Base-by-base conservation (phyloP, 225 moss, liverwort and hornwort species). In the Sphagnum contortum region DNA sequence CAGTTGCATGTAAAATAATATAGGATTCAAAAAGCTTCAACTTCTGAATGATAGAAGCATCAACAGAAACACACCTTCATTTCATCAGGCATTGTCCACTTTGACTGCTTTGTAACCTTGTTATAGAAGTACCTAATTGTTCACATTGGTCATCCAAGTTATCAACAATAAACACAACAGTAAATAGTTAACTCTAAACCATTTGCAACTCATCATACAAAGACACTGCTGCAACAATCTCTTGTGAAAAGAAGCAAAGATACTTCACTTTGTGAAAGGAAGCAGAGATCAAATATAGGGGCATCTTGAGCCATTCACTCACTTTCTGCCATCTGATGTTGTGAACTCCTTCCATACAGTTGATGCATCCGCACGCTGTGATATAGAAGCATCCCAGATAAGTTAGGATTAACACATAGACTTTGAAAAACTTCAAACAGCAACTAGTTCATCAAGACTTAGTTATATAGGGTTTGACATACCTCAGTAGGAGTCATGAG, bases 1-100 rank as follows among this genome's bases (percentile, higher is more conserved):
- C 29, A 29, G 29, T 29, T 29, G 29, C 29, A 29, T 29, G 29
- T 29, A 29, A 29, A 29, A 29, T 29, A 29, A 29, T 1, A 29
- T 29, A 29, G 29, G 1, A 29, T 29, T 29, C 29, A 29, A 29
- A 29, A 29, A 29, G 29, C 1, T 29, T 29, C 29, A 29, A 29
- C 29, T 29, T 29, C 29, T 29, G 29, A 29, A 29, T 29, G 29
- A 29, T 29, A 29, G 0, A 45, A 14, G 45, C 3, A 66, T 3
- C 12, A 66, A 10, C 29, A 44, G 5, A 44, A 45, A 57, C 76
- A 51, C 57, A 98, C 96, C 91, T 99, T 93, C 98, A 99, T 89
- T 77, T 99, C 98, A 56, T 99, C 98, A 60, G 93, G 98, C 81
- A 98, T 93, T 67, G 89, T 87, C 98, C 98, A 98, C 75, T 93